Conservation (phyloP, 805 yeast species). For the Suhomyces kilbournensis region DNA sequence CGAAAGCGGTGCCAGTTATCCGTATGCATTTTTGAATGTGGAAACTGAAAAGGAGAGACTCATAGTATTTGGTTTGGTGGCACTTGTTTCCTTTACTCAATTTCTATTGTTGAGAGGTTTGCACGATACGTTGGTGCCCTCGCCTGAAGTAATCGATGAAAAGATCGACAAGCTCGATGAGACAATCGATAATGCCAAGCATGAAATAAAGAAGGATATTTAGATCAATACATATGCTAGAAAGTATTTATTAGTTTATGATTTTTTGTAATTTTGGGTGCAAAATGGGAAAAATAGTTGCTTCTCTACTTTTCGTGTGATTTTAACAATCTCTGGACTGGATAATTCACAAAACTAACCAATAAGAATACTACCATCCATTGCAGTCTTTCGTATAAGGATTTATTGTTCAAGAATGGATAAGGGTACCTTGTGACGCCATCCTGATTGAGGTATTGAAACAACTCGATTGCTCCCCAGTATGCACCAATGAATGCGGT, state of each 20-base stretch:
- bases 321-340: not conserved
- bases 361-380: slow-evolving; percentile 10
- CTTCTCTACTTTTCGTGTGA: not conserved
- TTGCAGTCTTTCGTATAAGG: slow-evolving; percentile 3
- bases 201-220: not conserved
- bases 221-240: not conserved
- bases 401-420: slow-evolving; percentile 14
- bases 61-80: slow-evolving; percentile 48
- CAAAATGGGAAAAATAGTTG: too few relatives aligned
- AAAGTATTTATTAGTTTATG: too few relatives aligned
- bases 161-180: not conserved
- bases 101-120: slow-evolving; percentile 27
- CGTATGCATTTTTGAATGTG: slow-evolving; percentile 67
- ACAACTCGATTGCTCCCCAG: slow-evolving; percentile 15
- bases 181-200: not conserved
- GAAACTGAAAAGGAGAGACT: slow-evolving; percentile 41
- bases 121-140: slow-evolving; percentile 17
- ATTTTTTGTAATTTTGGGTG: too few relatives aligned
- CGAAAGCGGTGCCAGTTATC: slow-evolving; percentile 49
- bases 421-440: slow-evolving; percentile 15
- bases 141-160: slow-evolving; percentile 7
- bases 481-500: slow-evolving; percentile 11
- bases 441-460: slow-evolving; percentile 1
- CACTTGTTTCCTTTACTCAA: slow-evolving; percentile 28
- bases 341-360: slow-evolving; percentile 2